Base-by-base conservation (phyloP, 2,329 filamentous ascomycete species). In the Alternaria panax region DNA sequence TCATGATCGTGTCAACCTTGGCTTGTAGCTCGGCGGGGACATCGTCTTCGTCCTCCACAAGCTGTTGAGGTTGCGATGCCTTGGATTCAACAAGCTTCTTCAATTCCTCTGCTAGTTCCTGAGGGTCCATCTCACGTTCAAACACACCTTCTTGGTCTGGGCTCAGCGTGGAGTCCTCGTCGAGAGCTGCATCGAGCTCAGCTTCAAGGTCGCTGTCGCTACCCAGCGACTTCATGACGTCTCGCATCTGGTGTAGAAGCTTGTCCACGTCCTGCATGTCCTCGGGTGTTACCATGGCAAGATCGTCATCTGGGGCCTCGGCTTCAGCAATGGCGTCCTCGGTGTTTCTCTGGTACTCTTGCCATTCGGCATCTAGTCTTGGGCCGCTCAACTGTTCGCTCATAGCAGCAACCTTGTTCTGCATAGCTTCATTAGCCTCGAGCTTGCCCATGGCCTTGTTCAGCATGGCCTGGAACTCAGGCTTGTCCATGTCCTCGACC, bases 1-100 rank as follows among this genome's bases (percentile, higher is more conserved):
- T 59, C 67, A 77, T 72, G 42, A 77, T 75, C 46, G 71, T 68
- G 54, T 77, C 72, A 34, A 77, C 70, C 41, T 74, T 70, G 41
- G 74, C 72, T 50, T 73, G 62, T 5, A 75, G 63, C n/a, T 74
- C 70, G 3, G 72, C 67, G 16, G 72, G 67, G 3, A 71, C 51
- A n/a, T 69, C 59, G 36, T 69, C 70, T 25, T 67, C 65, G 8
- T 63, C 54, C 14, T 64, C 63, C 14, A 64, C 63, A 8, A 34
- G 38, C 3, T 57, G 43, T 20, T 47, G 28, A 5, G 64, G 43
- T 9, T 55, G 40, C 14, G 62, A 46, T 18, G 41, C 36, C 27
- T 62, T 62, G 2, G 60, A 53, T 20, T 62, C 51, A 4, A 61
- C 65, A 4, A 74, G 60, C 54, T 68, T 70, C 25, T 56, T 60